phyloP scores from a whole-genome alignment of 2,329 filamentous ascomycete genomes.

The Tolypocladium paradoxum region DNA sequence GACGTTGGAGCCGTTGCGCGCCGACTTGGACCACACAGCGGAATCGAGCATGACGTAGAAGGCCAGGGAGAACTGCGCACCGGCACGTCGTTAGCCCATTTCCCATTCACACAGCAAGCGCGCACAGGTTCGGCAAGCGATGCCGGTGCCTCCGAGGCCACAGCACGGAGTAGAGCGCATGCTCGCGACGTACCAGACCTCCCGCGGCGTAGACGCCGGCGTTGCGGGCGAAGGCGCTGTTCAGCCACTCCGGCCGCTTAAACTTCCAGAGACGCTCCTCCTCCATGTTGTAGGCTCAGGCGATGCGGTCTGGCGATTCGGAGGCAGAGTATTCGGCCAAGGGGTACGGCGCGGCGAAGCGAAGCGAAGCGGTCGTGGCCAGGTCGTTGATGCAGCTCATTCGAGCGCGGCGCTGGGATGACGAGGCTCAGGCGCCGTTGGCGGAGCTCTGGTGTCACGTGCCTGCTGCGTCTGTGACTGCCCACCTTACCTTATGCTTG shows the following conservation, averaged over 20 bases:
- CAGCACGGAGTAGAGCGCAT: neutral
- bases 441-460: neutral
- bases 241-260: conserved; percentile 54
- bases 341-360: neutral
- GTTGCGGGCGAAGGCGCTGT: conserved; percentile 52
- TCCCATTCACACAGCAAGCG: neutral
- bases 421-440: neutral
- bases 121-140: neutral
- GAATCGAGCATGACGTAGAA: conserved; percentile 60
- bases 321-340: neutral
- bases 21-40: conserved; percentile 54
- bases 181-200: conserved; percentile 41
- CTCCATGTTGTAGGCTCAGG: conserved; percentile 34
- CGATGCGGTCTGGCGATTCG: neutral
- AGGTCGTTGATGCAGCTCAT: neutral
- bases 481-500: no score
- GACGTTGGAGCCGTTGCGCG: conserved; percentile 44
- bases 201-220: conserved; percentile 53
- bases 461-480: neutral
- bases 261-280: conserved; percentile 61
- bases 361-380: neutral
- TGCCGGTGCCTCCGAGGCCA: neutral
- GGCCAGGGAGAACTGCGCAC: conserved; percentile 51
- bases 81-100: neutral
- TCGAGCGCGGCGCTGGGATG: neutral